phyloP scores from a whole-genome alignment of 2,329 filamentous ascomycete genomes.

The Mycosphaerella sp. region DNA sequence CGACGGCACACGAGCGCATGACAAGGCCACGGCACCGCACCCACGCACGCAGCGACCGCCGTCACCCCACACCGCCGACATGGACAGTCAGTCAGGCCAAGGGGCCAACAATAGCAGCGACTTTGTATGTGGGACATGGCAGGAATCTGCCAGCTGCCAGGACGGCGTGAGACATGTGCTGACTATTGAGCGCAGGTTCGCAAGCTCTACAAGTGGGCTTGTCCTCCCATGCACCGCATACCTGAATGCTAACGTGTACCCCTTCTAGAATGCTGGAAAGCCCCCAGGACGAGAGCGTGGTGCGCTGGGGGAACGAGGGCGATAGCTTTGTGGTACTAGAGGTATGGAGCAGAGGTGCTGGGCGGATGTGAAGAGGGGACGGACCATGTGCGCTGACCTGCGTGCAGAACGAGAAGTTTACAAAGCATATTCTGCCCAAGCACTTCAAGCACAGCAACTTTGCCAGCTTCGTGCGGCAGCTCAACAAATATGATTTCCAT shows the following conservation, averaged over 20 bases:
- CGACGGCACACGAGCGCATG: constrained; percentile 9
- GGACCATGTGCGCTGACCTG: constrained; percentile 1
- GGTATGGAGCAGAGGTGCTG: constrained; percentile 52
- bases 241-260: background rate
- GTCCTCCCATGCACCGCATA: background rate
- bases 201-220: constrained; percentile 89
- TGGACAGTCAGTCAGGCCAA: constrained; percentile 42
- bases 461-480: constrained; percentile 67
- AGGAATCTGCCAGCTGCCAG: background rate
- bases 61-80: constrained; percentile 24
- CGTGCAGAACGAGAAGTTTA: constrained; percentile 89
- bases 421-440: constrained; percentile 91
- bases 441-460: constrained; percentile 96
- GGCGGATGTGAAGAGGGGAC: background rate
- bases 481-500: constrained; percentile 69
- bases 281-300: constrained; percentile 83
- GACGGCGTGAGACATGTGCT: constrained; percentile 3
- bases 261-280: constrained; percentile 83
- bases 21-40: constrained; percentile 5
- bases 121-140: constrained; percentile 62
- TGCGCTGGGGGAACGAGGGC: constrained; percentile 90
- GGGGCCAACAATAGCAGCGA: constrained; percentile 81
- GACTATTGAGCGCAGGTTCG: constrained; percentile 60
- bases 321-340: constrained; percentile 97
- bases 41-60: constrained; percentile 1